Base-by-base conservation (phyloP, 129 eudicot genomes). In the Ambrosia artemisiifolia region DNA sequence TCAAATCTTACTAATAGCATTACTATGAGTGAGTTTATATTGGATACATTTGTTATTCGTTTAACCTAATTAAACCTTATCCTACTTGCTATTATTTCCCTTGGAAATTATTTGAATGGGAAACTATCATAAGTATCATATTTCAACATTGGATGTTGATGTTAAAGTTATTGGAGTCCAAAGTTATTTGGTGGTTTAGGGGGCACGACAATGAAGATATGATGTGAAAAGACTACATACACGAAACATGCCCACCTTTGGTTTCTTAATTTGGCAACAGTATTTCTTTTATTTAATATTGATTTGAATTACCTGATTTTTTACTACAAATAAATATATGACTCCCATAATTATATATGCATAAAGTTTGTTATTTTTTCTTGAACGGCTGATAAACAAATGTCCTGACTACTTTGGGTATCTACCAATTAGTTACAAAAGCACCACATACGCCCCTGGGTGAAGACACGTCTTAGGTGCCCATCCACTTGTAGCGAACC, bases 151-250 rank as follows among this genome's bases (percentile, higher is more conserved):
- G 1, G 28, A 24, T 24, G 28, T 24, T 24, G 28, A 24, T 24
- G 28, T 24, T 24, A 24, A 24, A 24, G 28, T 24, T 24, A 24
- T 24, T 24, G 28, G 28, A 24, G 28, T 24, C 61, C 69, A 69
- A 69, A 70, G 65, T 77, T 13, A 69, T 36, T 61, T 47, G 71
- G 20, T 70, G 55, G 69, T 75, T 65, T 75, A 75, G 65, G 79
- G 34, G 65, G 54, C 79, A 75, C 57, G 76, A 77, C 71, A 77
- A 75, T 34, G 72, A 75, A 65, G 81, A 69, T 55, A 77, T 49
- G 71, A 61, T 70, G 64, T 70, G 81, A 77, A 70, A 69, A 50
- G 71, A 70, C 71, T 34, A 49, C 11, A 77, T 61, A 76, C 36
- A 69, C 36, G 71, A 60, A 63, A 56, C 63, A 76, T 76, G 74